Evolutionary conservation across 2,329 filamentous ascomycete species (phyloP), one percentile per base, ranked within the genome.

Genomic region (Colletotrichum costaricense): DNA sequence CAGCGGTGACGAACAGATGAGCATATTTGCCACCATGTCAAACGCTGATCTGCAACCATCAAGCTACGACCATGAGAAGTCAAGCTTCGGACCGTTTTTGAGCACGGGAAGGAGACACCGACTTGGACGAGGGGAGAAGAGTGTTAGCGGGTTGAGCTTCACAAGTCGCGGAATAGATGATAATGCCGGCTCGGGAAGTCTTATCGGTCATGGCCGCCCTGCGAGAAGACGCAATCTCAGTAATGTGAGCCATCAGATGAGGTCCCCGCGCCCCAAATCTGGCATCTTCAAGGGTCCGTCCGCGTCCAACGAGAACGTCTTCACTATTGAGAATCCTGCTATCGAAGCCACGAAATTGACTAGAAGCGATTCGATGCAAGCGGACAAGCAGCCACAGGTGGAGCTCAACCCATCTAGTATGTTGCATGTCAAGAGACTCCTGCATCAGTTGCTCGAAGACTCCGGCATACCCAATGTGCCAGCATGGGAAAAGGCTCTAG

Each of bases 1-100:
- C 2, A 98, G 95, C 78, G 96, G 94, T 49, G 95, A 98, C 78
- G 95, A 99, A 76, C 94, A 97, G 77, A 93, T 95, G 83, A 95
- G 93, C 79, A 93, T 98, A 14, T 94, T 97, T 82, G 92, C 93
- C 2, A 91, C 90, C 7, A 88, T 93, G 84, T 86, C 95, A n/a
- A 91, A 89, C 69, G 88, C 89, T 59, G 91, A 92, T 71, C 84
- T 90, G 24, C 87, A 91, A 12, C 88, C 91, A 19, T 88, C 91
- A 22, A 93, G 90, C 74, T 89, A 90, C 30, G 95, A 98, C 63
- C 90, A 90, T 67, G 95, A 98, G 74, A 93, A 90, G 78, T 85
- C 91, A 49, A 93, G 90, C 3, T 91, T 97, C 75, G 91, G 93
- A 6, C 91, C 93, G 0, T 89, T 95, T 49, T 83, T 97, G 70